Evolutionary conservation across 2,329 filamentous ascomycete species (phyloP).

Genomic region (Aspergillus chevalieri): DNA sequence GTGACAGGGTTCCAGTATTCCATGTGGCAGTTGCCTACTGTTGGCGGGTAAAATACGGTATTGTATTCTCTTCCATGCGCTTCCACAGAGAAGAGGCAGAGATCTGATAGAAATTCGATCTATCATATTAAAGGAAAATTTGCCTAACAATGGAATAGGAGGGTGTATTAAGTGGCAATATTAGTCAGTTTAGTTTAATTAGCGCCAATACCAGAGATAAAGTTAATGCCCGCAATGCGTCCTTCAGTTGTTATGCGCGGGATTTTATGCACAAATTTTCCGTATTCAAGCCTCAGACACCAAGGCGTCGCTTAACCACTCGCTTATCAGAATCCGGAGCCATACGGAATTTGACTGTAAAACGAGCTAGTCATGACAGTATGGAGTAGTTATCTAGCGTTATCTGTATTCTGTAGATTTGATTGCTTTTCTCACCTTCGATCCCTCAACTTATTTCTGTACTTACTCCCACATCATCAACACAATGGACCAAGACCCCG

Average conservation of each 20-base stretch:
- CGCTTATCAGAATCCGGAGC: no score
- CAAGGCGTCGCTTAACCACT: no score
- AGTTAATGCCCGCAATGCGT: no score
- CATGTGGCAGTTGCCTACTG: background rate
- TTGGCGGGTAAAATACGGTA: background rate
- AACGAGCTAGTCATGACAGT: no score
- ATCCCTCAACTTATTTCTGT: background rate
- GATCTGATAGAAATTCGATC: background rate
- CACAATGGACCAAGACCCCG: slow-evolving; percentile 39
- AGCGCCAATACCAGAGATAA: no score
- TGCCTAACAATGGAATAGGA: background rate
- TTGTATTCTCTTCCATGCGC: background rate
- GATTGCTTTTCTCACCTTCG: background rate
- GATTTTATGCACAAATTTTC: no score
- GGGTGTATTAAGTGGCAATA: background rate
- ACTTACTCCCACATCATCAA: background rate
- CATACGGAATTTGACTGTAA: no score
- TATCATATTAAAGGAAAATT: background rate
- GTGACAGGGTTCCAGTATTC: slow-evolving; percentile 1
- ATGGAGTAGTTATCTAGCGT: no score
- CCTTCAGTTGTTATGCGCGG: no score
- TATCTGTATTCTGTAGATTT: no score
- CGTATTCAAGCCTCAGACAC: no score
- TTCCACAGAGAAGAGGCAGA: background rate
- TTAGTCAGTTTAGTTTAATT: background rate